Evolutionary conservation across 306 rosid genomes (phyloP).

Genomic region (Trichosanthes cucumerina): DNA sequence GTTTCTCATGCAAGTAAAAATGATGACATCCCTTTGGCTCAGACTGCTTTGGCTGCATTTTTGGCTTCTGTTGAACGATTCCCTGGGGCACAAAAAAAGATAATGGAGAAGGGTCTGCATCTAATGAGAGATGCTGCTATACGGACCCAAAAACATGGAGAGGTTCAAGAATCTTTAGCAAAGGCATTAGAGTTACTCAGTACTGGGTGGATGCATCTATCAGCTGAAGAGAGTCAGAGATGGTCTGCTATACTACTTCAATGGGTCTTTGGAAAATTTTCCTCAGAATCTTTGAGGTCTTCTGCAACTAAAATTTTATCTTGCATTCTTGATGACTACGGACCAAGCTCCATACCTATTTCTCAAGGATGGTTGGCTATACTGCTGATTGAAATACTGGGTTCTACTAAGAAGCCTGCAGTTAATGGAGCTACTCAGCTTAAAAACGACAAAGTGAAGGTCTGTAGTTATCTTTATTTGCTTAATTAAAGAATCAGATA

Average conservation of each 20-base stretch:
- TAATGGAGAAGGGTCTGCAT: slow-evolving; percentile 87
- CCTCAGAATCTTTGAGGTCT: slow-evolving; percentile 49
- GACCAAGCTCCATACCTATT: slow-evolving; percentile 58
- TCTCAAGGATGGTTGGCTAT: slow-evolving; percentile 91
- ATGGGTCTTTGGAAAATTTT: slow-evolving; percentile 67
- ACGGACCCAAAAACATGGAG: slow-evolving; percentile 48
- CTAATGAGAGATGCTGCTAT: slow-evolving; percentile 71
- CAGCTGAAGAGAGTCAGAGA: slow-evolving; percentile 80
- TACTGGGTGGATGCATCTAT: slow-evolving; percentile 51
- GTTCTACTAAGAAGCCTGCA: slow-evolving; percentile 40
- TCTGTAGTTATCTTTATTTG: slow-evolving; percentile 18
- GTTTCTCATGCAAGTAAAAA: slow-evolving; percentile 69
- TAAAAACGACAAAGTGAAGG: slow-evolving; percentile 71
- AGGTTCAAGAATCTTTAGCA: slow-evolving; percentile 73
- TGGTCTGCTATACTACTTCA: slow-evolving; percentile 84
- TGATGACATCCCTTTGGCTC: slow-evolving; percentile 74
- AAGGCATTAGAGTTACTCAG: slow-evolving; percentile 69
- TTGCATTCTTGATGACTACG: slow-evolving; percentile 62
- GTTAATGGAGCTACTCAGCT: slow-evolving; percentile 51
- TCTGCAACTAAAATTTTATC: slow-evolving; percentile 76
- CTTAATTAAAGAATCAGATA: neutral
- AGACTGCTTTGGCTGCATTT: slow-evolving; percentile 72
- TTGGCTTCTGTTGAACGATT: slow-evolving; percentile 75
- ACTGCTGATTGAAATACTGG: slow-evolving; percentile 51
- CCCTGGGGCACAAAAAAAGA: slow-evolving; percentile 44